phyloP scores from a whole-genome alignment of 306 rosid species.

The Lathyrus oleraceus region DNA sequence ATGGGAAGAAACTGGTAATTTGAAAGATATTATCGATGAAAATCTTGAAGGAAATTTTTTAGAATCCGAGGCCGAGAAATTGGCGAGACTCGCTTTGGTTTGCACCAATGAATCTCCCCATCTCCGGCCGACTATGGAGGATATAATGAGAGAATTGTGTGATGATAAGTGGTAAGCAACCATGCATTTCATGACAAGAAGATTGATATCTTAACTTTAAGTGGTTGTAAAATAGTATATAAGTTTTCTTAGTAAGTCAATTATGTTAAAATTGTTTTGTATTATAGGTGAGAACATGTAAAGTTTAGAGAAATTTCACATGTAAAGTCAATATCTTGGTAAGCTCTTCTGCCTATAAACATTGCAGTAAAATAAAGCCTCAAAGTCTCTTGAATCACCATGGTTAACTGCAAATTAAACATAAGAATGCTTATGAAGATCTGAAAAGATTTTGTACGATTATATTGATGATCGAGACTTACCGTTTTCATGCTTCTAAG shows the following conservation, averaged over 20 bases:
- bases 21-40: constrained; percentile 56
- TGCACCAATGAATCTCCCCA: constrained; percentile 71
- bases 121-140: constrained; percentile 66
- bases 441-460: no score
- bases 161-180: constrained; percentile 33
- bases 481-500: background rate
- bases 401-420: background rate
- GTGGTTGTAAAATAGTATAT: constrained; percentile 22
- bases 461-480: background rate
- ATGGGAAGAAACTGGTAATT: constrained; percentile 40
- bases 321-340: background rate
- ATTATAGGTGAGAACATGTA: constrained; percentile 14
- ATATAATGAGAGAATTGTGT: constrained; percentile 50
- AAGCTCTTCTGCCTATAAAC: background rate
- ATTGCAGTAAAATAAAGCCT: background rate
- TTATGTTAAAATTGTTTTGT: background rate
- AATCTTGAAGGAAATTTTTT: constrained; percentile 69
- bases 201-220: constrained; percentile 3
- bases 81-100: constrained; percentile 57
- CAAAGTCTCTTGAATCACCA: background rate
- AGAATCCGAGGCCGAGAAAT: constrained; percentile 63
- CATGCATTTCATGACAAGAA: background rate
- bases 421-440: background rate
- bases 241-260: background rate
- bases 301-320: constrained; percentile 3